A percentile compares a stretch with the other conserved stretches of the same genome.
These are phyloP conservation scores for Yarrowia bubula DNA, from an alignment of 805 yeast genomes.

Conservation along the genomic window DNA sequence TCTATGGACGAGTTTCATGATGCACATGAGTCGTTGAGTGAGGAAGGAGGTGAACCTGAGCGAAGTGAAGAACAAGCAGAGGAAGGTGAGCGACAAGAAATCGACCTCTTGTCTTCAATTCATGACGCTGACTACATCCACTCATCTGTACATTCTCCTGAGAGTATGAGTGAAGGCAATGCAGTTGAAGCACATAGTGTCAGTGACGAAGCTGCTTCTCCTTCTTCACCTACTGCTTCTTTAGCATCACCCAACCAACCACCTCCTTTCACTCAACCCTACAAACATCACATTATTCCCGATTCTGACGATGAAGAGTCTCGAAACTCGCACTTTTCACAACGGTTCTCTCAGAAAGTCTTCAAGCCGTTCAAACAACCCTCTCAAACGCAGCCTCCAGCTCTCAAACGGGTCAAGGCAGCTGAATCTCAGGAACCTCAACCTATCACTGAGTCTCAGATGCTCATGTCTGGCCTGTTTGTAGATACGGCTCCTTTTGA, in stretches of 20 bases:
- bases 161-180: too few relatives aligned
- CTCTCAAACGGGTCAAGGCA: neutral
- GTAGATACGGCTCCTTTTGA: neutral
- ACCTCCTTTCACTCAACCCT: neutral
- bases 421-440: neutral
- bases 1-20: neutral
- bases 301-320: conserved; percentile 8
- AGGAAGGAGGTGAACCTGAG: too few relatives aligned
- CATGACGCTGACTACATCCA: too few relatives aligned
- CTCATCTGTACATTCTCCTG: too few relatives aligned
- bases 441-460: conserved; percentile 8
- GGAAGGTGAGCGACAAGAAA: too few relatives aligned
- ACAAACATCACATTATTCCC: neutral
- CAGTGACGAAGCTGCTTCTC: too few relatives aligned
- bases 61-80: too few relatives aligned
- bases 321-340: neutral
- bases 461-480: conserved; percentile 5
- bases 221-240: too few relatives aligned
- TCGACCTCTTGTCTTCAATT: too few relatives aligned
- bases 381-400: neutral
- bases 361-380: neutral
- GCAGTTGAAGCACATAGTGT: too few relatives aligned
- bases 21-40: neutral
- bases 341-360: neutral
- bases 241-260: too few relatives aligned